phyloP scores from a whole-genome alignment of 176 grass and related monocot species.

The Oryza glumipatula region DNA sequence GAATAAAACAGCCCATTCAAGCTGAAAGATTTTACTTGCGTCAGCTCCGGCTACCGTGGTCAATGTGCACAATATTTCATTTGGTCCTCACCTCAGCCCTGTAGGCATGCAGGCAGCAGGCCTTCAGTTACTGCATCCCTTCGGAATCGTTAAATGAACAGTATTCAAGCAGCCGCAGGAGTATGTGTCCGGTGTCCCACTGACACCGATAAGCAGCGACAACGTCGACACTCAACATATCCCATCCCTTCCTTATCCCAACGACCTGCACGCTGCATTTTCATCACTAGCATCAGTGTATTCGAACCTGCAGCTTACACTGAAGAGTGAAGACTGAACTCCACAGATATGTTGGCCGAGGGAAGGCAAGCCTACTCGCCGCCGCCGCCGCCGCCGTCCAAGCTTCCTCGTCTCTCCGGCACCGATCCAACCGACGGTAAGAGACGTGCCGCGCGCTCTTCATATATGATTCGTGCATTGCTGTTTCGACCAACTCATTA shows the following conservation, averaged over 20 bases:
- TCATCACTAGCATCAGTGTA: too few relatives aligned
- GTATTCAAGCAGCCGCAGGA: neutral
- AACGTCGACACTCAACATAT: neutral
- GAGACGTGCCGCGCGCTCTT: neutral
- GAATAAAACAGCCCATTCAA: too few relatives aligned
- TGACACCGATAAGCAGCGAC: conserved; percentile 5
- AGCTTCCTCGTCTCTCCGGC: conserved; percentile 56
- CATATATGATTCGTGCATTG: neutral
- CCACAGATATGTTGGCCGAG: conserved; percentile 23
- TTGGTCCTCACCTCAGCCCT: neutral
- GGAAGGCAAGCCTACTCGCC: conserved; percentile 27
- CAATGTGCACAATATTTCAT: neutral
- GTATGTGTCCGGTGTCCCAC: neutral
- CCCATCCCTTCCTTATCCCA: neutral
- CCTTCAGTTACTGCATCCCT: neutral
- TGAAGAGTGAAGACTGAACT: too few relatives aligned
- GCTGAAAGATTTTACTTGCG: too few relatives aligned
- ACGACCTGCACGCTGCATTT: neutral
- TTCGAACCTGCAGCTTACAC: too few relatives aligned
- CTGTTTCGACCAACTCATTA: neutral
- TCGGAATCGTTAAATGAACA: neutral
- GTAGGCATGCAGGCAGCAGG: neutral
- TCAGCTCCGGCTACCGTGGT: too few relatives aligned
- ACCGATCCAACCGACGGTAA: conserved; percentile 40
- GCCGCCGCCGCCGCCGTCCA: conserved; percentile 33